Base-by-base conservation (phyloP, 768 basidiomycete species). In the Dictyophora rubrovolvata region DNA sequence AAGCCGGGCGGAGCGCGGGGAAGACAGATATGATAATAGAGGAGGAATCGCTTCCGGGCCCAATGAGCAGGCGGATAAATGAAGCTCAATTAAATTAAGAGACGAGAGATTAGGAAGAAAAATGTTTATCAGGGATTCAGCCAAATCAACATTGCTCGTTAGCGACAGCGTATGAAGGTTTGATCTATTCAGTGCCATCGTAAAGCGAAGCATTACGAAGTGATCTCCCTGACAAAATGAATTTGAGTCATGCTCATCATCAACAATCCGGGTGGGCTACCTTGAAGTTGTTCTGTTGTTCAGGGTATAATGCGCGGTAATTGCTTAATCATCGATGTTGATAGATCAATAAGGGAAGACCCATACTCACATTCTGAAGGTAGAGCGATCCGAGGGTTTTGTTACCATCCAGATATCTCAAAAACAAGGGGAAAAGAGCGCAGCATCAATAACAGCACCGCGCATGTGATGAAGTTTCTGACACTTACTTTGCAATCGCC, bases 71-170 rank as follows among this genome's bases (percentile, higher is more conserved):
- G 76, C 76, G 4, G 81, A 80, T n/a, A 86, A 68, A 62, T 83
- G 76, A 17, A 87, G 69, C 61, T 82, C 77, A 36, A 72, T 73
- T 11, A 87, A 74, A 63, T 72, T 69, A 0, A 73, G 76, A 0
- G 79, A 70, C n/a, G 74, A 65, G 22, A 87, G 74, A 7, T 60
- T 60, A 1, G 81, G 73, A n/a, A 86, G 63, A 69, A 86, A 82
- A 0, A 63, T 65, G 16, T 70, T 66, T 22, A 76, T 63, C 64
- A 86, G 84, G 8, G 67, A 54, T 61, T 85, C 82, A 14, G 75
- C 75, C n/a, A 85, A 74, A 18, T 56, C 59, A n/a, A 61, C 62
- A 64, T 82, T 81, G 51, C 74, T 75, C 17, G 79, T 77, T 22
- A 87, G 66, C 51, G 79, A 75, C 35, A 87, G 70, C 1, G 73